Conservation (phyloP, 371 early-diverging fungal genomes). For the Actinomortierella ambigua region DNA sequence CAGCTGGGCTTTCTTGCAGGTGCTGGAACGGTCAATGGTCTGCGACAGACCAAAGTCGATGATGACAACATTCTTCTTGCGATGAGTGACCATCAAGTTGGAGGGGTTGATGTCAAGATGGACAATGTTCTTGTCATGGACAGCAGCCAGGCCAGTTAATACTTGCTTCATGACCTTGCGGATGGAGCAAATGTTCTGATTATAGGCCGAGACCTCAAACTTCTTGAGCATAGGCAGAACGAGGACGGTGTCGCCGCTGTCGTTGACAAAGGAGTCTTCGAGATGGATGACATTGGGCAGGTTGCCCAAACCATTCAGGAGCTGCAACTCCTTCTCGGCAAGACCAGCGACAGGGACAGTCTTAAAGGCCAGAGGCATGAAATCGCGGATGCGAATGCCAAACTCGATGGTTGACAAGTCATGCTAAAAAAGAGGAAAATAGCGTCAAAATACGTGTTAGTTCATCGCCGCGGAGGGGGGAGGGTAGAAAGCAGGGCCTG, state of each 20-base stretch:
- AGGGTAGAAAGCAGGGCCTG: too few relatives aligned
- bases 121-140: conserved; percentile 59
- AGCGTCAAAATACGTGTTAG: neutral
- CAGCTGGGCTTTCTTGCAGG: conserved; percentile 23
- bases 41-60: conserved; percentile 73
- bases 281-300: conserved; percentile 58
- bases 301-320: conserved; percentile 47
- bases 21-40: conserved; percentile 33
- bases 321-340: conserved; percentile 57
- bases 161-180: conserved; percentile 49
- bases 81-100: conserved; percentile 66
- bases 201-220: conserved; percentile 37
- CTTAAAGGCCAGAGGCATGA: conserved; percentile 65
- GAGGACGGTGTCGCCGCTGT: conserved; percentile 54
- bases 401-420: conserved; percentile 55
- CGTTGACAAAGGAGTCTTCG: conserved; percentile 61
- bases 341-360: conserved; percentile 55
- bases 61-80: conserved; percentile 56
- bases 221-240: conserved; percentile 59
- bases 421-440: conserved; percentile 13
- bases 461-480: too few relatives aligned
- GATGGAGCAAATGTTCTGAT: conserved; percentile 37
- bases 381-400: conserved; percentile 59
- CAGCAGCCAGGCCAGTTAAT: conserved; percentile 50
- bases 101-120: conserved; percentile 71